phyloP scores from a whole-genome alignment of 139 green algal genomes.

The Chlorella ohadii region DNA sequence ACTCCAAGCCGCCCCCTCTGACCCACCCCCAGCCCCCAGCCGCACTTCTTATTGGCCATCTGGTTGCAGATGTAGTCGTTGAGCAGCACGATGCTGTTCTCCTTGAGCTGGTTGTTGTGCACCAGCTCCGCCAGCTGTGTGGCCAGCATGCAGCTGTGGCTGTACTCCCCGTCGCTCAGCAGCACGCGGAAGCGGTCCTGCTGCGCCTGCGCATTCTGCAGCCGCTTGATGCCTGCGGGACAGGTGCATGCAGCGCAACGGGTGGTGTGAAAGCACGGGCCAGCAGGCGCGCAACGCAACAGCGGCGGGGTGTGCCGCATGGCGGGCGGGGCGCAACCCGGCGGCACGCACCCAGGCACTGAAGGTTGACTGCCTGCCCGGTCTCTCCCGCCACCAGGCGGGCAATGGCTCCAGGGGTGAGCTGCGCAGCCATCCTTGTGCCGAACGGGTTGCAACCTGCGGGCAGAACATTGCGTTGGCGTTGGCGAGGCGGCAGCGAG shows the following conservation, averaged over 20 bases:
- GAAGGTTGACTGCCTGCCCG: not conserved
- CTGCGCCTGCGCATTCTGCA: slow-evolving; percentile 25
- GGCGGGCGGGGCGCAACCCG: too few species aligned
- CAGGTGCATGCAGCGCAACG: not conserved
- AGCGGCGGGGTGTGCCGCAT: too few species aligned
- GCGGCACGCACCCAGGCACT: not conserved
- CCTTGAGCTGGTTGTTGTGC: slow-evolving; percentile 41
- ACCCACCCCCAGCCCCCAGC: not conserved
- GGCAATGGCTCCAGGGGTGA: not conserved
- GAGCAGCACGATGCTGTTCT: slow-evolving; percentile 68
- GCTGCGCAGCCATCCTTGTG: not conserved
- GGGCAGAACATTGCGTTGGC: too few species aligned
- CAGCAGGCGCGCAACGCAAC: not conserved
- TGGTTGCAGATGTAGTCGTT: slow-evolving; percentile 58
- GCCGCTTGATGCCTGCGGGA: slow-evolving; percentile 55
- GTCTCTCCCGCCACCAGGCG: not conserved
- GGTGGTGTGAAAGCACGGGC: not conserved
- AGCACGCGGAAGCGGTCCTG: slow-evolving; percentile 68
- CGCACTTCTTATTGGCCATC: slow-evolving; percentile 45
- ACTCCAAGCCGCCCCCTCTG: not conserved
- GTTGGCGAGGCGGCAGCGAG: not conserved
- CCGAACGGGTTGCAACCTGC: too few species aligned
- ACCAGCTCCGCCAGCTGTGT: slow-evolving; percentile 80
- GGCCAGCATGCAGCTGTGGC: slow-evolving; percentile 77
- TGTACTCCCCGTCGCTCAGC: slow-evolving; percentile 67